Evolutionary conservation across 352 stramenopile genomes (phyloP), one percentile per base, ranked within the genome.

Genomic region (Thalassiosira livingstoniorum): DNA sequence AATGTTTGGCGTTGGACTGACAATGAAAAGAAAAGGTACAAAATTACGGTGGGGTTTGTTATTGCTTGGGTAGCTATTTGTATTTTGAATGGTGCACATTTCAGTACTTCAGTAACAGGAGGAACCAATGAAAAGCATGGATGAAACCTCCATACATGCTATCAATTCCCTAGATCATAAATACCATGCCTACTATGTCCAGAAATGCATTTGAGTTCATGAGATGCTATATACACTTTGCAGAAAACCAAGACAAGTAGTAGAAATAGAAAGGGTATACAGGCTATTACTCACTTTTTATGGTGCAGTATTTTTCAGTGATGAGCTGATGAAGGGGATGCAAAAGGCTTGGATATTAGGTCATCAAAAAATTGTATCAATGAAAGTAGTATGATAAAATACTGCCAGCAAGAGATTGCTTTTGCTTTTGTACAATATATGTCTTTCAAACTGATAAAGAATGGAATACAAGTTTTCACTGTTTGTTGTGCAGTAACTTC

Each of bases 401-500:
- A 84, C 32, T n/a, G n/a, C n/a, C n/a, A n/a, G n/a, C n/a, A n/a
- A n/a, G n/a, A n/a, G n/a, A n/a, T 45, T 11, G 69, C 71, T 21
- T 31, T 84, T 3, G 32, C 29, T 13, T 82, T 78, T 31, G 27
- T 82, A 25, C 71, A 82, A 31, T 86, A 82, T 39, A 86, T 79
- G 67, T 73, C 79, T 35, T 45, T 35, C 1, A 86, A 86, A 45
- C 79, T 66, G 0, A 86, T 86, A 64, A 85, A 81, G 35, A 69
- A 85, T 58, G 70, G 78, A 1, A 81, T 85, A 21, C 75, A 85
- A 62, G 73, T 86, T 3, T 86, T 72, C 55, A 23, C 29, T 25
- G 43, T 78, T 0, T 86, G 79, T 54, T 86, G 74, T 70, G 53
- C 78, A 21, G 3, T 55, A 1, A 60, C 78, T 45, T 51, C 34